A percentile compares a stretch with the other conserved stretches of the same genome.
phyloP scores from a whole-genome alignment of 768 basidiomycete species.

The Serendipita vermifera region DNA sequence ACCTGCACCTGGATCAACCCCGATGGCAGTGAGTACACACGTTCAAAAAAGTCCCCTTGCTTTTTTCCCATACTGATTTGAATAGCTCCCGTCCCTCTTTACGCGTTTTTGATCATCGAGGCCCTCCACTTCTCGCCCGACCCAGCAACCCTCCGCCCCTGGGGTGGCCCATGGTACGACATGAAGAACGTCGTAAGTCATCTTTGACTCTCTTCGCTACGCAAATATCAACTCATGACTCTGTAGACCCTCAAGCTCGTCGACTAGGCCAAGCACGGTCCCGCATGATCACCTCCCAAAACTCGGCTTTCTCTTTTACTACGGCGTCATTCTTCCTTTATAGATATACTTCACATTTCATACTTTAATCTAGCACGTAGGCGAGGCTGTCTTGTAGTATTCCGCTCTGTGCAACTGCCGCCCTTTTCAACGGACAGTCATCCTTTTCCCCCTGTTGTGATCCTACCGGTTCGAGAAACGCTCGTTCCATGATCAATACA shows the following conservation, averaged over 20 bases:
- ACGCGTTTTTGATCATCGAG: not conserved
- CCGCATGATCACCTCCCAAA: too few species aligned
- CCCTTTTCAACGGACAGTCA: too few species aligned
- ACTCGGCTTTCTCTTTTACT: too few species aligned
- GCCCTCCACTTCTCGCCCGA: not conserved
- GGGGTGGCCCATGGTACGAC: conserved; percentile 6
- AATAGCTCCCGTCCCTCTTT: not conserved
- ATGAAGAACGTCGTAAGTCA: not conserved
- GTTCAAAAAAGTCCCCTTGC: not conserved
- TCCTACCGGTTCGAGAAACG: too few species aligned
- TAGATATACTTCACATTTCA: too few species aligned
- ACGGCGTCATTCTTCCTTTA: too few species aligned
- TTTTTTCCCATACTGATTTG: not conserved
- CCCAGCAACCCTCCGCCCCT: not conserved
- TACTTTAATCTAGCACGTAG: too few species aligned
- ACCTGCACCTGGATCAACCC: conserved; percentile 8
- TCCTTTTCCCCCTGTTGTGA: too few species aligned
- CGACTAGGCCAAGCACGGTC: too few species aligned
- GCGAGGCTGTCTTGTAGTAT: too few species aligned
- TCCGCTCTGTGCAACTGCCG: too few species aligned
- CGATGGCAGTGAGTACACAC: not conserved
- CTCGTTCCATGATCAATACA: too few species aligned
- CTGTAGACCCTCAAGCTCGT: not conserved
- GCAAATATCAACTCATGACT: not conserved
- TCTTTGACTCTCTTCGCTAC: not conserved